phyloP scores from a whole-genome alignment of 345 rosid species.

The Moricandia moricandioides region DNA sequence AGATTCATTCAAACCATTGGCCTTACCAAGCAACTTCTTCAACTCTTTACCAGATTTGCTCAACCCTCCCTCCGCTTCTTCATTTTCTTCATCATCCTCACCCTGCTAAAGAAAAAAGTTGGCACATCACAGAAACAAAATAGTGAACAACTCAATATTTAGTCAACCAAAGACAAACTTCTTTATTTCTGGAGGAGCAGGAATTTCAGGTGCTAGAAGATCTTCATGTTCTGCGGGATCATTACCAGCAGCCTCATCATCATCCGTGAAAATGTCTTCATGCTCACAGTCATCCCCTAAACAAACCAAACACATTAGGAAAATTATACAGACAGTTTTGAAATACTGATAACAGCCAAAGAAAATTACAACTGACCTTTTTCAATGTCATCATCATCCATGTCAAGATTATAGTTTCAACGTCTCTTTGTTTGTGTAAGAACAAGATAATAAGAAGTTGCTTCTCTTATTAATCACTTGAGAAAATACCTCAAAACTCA shows the following conservation, averaged over 20 bases:
- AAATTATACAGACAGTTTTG: not conserved
- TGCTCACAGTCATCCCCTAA: slow-evolving; percentile 99
- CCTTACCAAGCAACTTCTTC: slow-evolving; percentile 78
- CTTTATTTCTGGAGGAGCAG: slow-evolving; percentile 96
- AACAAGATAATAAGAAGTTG: too few relatives aligned
- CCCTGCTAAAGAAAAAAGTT: slow-evolving; percentile 47
- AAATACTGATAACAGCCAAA: not conserved
- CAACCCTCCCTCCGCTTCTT: slow-evolving; percentile 83
- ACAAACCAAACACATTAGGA: slow-evolving; percentile 13
- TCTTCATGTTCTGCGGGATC: slow-evolving; percentile 94
- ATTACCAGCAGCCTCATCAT: slow-evolving; percentile 94
- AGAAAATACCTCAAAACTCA: too few relatives aligned
- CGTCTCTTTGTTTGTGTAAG: too few relatives aligned
- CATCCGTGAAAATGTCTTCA: slow-evolving; percentile 97
- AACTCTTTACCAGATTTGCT: slow-evolving; percentile 95
- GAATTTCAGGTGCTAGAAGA: slow-evolving; percentile 83
- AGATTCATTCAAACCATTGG: slow-evolving; percentile 69
- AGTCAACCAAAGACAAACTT: slow-evolving; percentile 43
- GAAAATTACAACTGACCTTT: slow-evolving; percentile 52
- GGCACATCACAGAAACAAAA: not conserved
- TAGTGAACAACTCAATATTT: not conserved
- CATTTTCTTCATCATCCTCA: slow-evolving; percentile 87
- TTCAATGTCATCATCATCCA: slow-evolving; percentile 94
- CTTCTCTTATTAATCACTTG: too few relatives aligned
- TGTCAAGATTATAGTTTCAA: slow-evolving; percentile 39